Base-by-base conservation (phyloP, 2,329 filamentous ascomycete species). In the Teratosphaeria viscida region DNA sequence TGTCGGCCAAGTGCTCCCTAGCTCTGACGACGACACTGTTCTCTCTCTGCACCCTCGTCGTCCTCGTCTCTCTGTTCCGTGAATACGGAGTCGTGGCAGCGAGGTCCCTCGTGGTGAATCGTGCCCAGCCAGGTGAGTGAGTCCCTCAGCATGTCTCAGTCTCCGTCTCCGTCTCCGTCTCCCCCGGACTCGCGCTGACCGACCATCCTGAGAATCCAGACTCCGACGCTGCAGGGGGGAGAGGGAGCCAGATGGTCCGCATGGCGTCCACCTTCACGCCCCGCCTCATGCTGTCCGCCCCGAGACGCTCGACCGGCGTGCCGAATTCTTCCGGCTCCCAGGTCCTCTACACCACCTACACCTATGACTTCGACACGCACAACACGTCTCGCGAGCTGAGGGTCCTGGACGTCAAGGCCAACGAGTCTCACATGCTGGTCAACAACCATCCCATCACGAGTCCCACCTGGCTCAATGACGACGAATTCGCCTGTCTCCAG, bases 291-390 rank as follows among this genome's bases (percentile, higher is more conserved):
- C 81, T 94, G 68, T 86, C 86, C 64, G 87, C 88, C 16, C 88
- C 89, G 35, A 84, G 89, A 59, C 84, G 89, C 55, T 88, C 86
- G 11, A 72, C 84, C 16, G 88, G 85, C 55, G 73, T 84, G 0
- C 88, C 89, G n/a, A 92, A 90, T 71, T 72, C 79, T 43, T 78
- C 82, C 57, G 87, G 86, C 52, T 83, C 82, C 58, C 78, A 82
- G 60, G 79, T 86, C 54, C 74, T 91, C 32, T 90, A 86, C 69
- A 84, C 84, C 52, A 82, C 85, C 16, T 89, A 87, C 0, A 84
- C 86, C 1, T 96, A 95, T 73, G 92, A 85, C 5, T 96, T 96
- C 73, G 79, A 87, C 47, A 80, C 83, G 0, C 90, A 95, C 70
- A 79, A 80, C 54, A 87, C 86, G 70, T 82, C 80, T 5, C 80